Base-by-base conservation (phyloP, 345 rosid species). In the Psidium guajava region DNA sequence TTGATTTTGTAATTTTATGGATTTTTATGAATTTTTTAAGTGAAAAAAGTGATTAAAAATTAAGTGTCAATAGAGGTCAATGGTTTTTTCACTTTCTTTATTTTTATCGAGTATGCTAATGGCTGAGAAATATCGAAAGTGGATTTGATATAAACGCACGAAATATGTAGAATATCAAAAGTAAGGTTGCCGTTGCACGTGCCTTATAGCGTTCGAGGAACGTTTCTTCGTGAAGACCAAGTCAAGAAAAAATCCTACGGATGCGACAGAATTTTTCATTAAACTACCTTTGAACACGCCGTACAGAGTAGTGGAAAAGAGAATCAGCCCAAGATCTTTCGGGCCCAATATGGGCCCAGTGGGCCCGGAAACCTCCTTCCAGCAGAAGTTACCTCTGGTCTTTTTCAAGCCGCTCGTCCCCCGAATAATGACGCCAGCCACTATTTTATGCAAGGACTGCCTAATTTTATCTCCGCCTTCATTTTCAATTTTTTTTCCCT, bases 111-210 rank as follows among this genome's bases (percentile, higher is more conserved):
- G 69, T 15, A n/a, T n/a, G 69, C 1, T 5, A 7, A n/a, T 3
- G 3, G 69, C n/a, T 13, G 36, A 58, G 18, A 58, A 58, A n/a
- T n/a, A n/a, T 58, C 18, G 69, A 58, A 58, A n/a, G 6, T 58
- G 2, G 2, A 16, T 13, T 3, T 2, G 8, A n/a, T 7, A 12
- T n/a, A n/a, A 58, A n/a, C 4, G 27, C 2, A 6, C 4, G 5
- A 7, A n/a, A n/a, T 13, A n/a, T 2, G 36, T 58, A 0, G 8
- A 58, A n/a, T 36, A 58, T 58, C 69, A 12, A n/a, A 58, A 58
- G 8, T 58, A 58, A 58, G n/a, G 69, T 12, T 58, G 69, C n/a
- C 0, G 69, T n/a, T 58, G 18, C 18, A 12, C 0, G 32, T 58
- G 16, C 32, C 69, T 12, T 11, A 58, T n/a, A 58, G 36, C 0